phyloP scores from a whole-genome alignment of 192 early-diverging fungal genomes.

The Diversispora epigaea region DNA sequence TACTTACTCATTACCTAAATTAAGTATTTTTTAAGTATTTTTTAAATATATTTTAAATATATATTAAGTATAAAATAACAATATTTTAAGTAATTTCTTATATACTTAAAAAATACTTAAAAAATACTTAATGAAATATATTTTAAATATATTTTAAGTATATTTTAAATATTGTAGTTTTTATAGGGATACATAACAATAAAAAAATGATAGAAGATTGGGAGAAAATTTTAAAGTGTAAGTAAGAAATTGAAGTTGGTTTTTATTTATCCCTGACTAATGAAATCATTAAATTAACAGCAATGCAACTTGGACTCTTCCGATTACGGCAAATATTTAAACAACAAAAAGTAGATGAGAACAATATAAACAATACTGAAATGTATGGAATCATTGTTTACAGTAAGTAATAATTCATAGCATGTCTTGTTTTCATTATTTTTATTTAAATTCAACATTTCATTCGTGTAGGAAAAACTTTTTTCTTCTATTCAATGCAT shows the following conservation, averaged over 20 bases:
- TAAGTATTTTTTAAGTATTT: too few species aligned
- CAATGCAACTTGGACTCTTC: background rate
- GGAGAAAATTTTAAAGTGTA: conserved; percentile 17
- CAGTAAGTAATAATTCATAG: conserved; percentile 9
- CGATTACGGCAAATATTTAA: background rate
- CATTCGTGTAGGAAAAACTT: conserved; percentile 8
- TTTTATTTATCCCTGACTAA: conserved; percentile 2
- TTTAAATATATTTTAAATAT: too few species aligned
- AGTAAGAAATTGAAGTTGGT: background rate
- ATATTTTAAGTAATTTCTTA: too few species aligned
- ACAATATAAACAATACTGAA: background rate
- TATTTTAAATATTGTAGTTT: too few species aligned
- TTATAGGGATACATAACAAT: conserved; percentile 1
- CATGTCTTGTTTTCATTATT: conserved; percentile 11
- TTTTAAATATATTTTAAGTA: too few species aligned
- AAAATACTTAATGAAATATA: too few species aligned
- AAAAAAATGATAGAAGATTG: conserved; percentile 8
- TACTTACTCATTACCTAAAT: too few species aligned
- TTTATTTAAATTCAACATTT: conserved; percentile 1
- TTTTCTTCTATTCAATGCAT: conserved; percentile 16
- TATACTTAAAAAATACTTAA: too few species aligned
- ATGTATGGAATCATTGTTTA: conserved; percentile 2
- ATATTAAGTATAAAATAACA: too few species aligned
- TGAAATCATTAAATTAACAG: conserved; percentile 18
- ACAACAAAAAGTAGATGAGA: conserved; percentile 8